Conservation (phyloP, 2,329 filamentous ascomycete genomes). For the Botrytis tulipae region DNA sequence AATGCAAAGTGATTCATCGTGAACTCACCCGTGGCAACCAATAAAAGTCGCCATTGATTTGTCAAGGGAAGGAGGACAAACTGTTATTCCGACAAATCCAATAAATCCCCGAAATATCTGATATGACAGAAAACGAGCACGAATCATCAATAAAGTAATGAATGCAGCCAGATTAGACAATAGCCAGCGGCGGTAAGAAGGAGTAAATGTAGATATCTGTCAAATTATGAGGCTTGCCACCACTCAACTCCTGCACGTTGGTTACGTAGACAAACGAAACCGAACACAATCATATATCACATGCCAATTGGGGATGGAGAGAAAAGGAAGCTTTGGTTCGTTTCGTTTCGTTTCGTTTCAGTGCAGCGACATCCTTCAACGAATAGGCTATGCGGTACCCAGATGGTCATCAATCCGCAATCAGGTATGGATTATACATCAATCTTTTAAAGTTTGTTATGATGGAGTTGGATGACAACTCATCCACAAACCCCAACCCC, state of each 20-base stretch:
- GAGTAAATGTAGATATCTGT: conserved; percentile 1
- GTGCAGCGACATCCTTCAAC: neutral
- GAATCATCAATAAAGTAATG: neutral
- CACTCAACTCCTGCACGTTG: conserved; percentile 1
- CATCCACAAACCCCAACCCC: neutral
- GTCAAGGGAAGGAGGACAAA: conserved; percentile 1
- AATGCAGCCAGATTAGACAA: neutral
- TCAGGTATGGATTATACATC: neutral
- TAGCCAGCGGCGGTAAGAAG: conserved; percentile 13
- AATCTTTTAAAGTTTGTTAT: neutral
- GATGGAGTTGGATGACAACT: conserved; percentile 17
- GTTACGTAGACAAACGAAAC: conserved; percentile 14
- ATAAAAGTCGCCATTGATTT: neutral
- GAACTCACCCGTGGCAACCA: conserved; percentile 4
- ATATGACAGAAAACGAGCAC: conserved; percentile 13
- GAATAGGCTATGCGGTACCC: conserved; percentile 1
- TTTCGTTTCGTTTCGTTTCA: neutral
- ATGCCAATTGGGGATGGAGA: conserved; percentile 1
- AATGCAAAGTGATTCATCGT: conserved; percentile 15
- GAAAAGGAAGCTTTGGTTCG: neutral
- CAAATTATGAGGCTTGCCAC: conserved; percentile 12
- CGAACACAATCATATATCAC: conserved; percentile 4
- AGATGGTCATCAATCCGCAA: neutral
- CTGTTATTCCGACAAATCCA: conserved; percentile 16
- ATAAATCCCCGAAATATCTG: neutral